Conservation (phyloP, 1,284 basidiomycete genomes). For the Schizopora paradoxa region DNA sequence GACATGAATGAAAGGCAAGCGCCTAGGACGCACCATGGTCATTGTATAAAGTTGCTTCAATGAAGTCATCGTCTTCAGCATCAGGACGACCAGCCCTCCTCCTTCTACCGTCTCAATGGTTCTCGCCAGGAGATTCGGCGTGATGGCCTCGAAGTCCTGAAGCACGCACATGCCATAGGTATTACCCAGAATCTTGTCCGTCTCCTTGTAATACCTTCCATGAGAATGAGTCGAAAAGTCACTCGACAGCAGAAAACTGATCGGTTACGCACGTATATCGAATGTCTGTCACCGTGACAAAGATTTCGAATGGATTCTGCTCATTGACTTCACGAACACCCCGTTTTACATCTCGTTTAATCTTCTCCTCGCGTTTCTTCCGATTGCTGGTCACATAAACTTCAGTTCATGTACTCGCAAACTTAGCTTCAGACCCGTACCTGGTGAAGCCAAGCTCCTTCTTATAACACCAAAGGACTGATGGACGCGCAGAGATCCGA, state of each 20-base stretch:
- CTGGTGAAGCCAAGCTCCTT: constrained; percentile 94
- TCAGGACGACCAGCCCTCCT: constrained; percentile 87
- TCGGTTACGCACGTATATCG: constrained; percentile 75
- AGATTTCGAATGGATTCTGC: constrained; percentile 96
- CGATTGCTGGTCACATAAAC: constrained; percentile 61
- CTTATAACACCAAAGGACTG: constrained; percentile 96
- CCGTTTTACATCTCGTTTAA: constrained; percentile 91
- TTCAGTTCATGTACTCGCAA: not conserved
- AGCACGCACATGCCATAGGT: constrained; percentile 97
- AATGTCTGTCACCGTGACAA: constrained; percentile 98
- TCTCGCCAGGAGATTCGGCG: constrained; percentile 93
- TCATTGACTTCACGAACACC: constrained; percentile 93
- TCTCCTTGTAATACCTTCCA: constrained; percentile 83
- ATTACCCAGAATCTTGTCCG: constrained; percentile 93
- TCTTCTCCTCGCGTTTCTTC: constrained; percentile 94
- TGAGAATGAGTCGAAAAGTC: not conserved
- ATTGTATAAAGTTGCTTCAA: constrained; percentile 92
- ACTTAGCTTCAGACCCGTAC: constrained; percentile 36
- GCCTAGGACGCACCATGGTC: constrained; percentile 75
- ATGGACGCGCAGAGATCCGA: constrained; percentile 81
- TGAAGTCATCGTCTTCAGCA: constrained; percentile 95
- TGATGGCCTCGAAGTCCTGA: constrained; percentile 98
- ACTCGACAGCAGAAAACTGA: not conserved
- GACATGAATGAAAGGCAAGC: not conserved
- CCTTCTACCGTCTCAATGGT: constrained; percentile 99